Percentiles rank a stretch among this genome's conserved stretches.
These are phyloP conservation scores for Auricularia heimuer DNA, from an alignment of 768 basidiomycete species.

Conservation along the genomic window DNA sequence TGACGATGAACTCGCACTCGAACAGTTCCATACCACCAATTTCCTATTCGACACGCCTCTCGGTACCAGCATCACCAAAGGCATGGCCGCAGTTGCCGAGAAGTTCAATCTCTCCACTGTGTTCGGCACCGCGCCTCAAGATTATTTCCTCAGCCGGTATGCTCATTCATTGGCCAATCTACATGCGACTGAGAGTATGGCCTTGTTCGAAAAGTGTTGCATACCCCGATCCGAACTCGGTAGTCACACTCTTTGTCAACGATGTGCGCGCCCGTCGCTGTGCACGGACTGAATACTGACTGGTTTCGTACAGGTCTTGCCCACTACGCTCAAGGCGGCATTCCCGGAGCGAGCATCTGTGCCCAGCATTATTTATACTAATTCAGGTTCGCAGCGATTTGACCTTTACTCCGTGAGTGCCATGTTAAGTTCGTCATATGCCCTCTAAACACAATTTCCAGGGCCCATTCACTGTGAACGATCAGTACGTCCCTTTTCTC, in stretches of 20 bases:
- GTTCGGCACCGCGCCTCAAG: slow-evolving; percentile 68
- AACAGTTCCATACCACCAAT: slow-evolving; percentile 19
- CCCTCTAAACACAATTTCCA: slow-evolving; percentile 11
- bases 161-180: slow-evolving; percentile 7
- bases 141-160: slow-evolving; percentile 58
- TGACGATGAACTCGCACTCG: too few species aligned
- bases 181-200: neutral
- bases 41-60: slow-evolving; percentile 49
- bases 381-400: slow-evolving; percentile 57
- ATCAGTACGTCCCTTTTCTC: slow-evolving; percentile 30
- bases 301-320: slow-evolving; percentile 9
- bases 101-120: slow-evolving; percentile 51
- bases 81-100: slow-evolving; percentile 42
- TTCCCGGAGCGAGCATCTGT: slow-evolving; percentile 32
- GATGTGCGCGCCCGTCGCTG: slow-evolving; percentile 24
- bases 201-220: slow-evolving; percentile 35
- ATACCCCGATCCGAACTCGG: slow-evolving; percentile 49
- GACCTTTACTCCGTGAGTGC: slow-evolving; percentile 37
- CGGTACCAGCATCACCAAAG: slow-evolving; percentile 45
- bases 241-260: slow-evolving; percentile 48
- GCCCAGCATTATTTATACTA: slow-evolving; percentile 55
- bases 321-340: slow-evolving; percentile 37
- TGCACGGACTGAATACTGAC: neutral
- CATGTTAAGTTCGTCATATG: neutral
- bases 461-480: slow-evolving; percentile 71